Evolutionary conservation across 257 asterid genomes (phyloP).

Genomic region (Fraxinus excelsior): DNA sequence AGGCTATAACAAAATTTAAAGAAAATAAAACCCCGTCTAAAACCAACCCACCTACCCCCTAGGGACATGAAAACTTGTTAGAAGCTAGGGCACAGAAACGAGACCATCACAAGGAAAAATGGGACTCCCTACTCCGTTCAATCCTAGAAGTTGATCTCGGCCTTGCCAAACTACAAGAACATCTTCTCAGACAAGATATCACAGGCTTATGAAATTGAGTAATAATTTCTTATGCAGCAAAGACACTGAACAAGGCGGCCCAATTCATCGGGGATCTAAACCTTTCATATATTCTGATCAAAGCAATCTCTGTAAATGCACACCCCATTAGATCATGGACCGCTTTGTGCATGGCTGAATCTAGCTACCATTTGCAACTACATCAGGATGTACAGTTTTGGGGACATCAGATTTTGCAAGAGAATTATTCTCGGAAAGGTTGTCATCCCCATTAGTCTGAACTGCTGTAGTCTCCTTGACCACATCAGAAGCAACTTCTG

Average conservation of each 20-base stretch:
- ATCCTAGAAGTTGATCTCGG: background rate
- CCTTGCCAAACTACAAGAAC: background rate
- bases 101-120: conserved; percentile 10
- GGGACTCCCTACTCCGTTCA: background rate
- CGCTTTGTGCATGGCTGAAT: conserved; percentile 1
- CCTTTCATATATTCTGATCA: background rate
- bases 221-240: background rate
- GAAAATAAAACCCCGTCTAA: background rate
- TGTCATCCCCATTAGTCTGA: conserved; percentile 28
- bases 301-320: background rate
- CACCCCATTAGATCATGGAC: background rate
- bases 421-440: background rate
- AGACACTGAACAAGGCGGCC: background rate
- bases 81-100: background rate
- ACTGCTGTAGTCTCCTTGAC: conserved; percentile 22
- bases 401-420: conserved; percentile 24
- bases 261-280: background rate
- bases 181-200: background rate
- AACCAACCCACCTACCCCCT: background rate
- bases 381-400: conserved; percentile 21
- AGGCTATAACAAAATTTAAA: background rate
- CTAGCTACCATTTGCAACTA: conserved; percentile 31
- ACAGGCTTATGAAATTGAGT: background rate
- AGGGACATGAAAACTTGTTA: background rate
- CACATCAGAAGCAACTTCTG: conserved; percentile 27